Evolutionary conservation across 306 rosid species (phyloP).

Genomic region (Cucumis hystrix): DNA sequence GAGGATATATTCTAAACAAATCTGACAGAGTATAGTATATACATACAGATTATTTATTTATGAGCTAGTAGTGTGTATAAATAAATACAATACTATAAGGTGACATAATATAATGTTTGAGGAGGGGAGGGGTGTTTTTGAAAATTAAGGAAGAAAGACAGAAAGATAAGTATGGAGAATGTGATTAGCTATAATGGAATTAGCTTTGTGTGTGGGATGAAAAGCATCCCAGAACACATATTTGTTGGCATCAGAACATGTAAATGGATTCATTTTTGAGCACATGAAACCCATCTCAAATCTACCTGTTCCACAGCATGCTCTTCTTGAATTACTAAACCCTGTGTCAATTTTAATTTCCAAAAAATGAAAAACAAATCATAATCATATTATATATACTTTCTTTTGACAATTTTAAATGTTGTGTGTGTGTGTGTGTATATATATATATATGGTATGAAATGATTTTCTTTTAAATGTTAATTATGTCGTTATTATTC

Average conservation of each 20-base stretch:
- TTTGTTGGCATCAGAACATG: conserved; percentile 37
- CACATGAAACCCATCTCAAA: conserved; percentile 40
- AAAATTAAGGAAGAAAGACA: conserved; percentile 10
- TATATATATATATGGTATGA: too few relatives aligned
- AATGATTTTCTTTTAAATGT: too few relatives aligned
- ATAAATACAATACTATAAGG: background rate
- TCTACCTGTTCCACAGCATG: conserved; percentile 35
- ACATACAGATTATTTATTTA: too few relatives aligned
- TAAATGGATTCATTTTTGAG: conserved; percentile 22
- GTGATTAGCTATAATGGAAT: conserved; percentile 28
- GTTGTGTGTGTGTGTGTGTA: too few relatives aligned
- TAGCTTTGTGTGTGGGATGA: conserved; percentile 42
- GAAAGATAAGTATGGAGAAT: conserved; percentile 18
- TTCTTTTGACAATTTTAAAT: too few relatives aligned
- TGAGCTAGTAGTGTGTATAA: too few relatives aligned
- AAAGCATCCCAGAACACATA: conserved; percentile 54
- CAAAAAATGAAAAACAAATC: background rate
- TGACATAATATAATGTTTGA: too few relatives aligned
- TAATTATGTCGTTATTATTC: too few relatives aligned
- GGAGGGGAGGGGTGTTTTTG: too few relatives aligned
- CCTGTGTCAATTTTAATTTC: conserved; percentile 21
- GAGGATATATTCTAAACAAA: too few relatives aligned
- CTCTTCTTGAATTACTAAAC: conserved; percentile 21
- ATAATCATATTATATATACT: too few relatives aligned
- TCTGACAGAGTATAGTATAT: too few relatives aligned